Evolutionary conservation across 345 rosid species (phyloP).

Genomic region (Populus ilicifolia): DNA sequence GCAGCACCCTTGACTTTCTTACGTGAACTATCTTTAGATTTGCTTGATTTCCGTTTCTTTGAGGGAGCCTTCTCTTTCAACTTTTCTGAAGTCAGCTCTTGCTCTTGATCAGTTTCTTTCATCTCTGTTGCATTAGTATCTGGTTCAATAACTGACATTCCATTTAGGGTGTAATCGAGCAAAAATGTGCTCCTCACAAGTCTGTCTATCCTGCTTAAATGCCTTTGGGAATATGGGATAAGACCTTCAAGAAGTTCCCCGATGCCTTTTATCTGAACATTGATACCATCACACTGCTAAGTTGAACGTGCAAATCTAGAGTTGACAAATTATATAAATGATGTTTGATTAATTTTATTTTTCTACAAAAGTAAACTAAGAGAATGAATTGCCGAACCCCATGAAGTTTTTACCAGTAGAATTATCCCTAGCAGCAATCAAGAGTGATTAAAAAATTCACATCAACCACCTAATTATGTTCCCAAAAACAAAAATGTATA

Average conservation of each 20-base stretch:
- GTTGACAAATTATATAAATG: background rate
- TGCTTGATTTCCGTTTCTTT: constrained; percentile 63
- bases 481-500: background rate
- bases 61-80: constrained; percentile 9
- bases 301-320: background rate
- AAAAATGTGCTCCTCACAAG: constrained; percentile 80
- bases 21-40: constrained; percentile 39
- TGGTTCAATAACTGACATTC: constrained; percentile 85
- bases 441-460: too few relatives aligned
- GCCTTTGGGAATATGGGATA: constrained; percentile 85
- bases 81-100: constrained; percentile 24
- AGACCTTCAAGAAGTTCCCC: constrained; percentile 81
- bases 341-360: background rate
- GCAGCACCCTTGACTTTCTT: constrained; percentile 57
- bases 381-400: too few relatives aligned
- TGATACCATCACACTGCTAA: constrained; percentile 4
- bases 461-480: background rate
- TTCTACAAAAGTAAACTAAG: background rate
- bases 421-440: background rate
- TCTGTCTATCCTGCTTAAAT: constrained; percentile 83
- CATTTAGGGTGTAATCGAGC: constrained; percentile 75
- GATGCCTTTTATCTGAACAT: constrained; percentile 68
- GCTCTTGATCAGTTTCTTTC: constrained; percentile 13
- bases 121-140: constrained; percentile 19
- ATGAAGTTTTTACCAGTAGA: too few relatives aligned